Percentiles rank a stretch among this genome's conserved stretches.
These are phyloP conservation scores for Aspergillus tubingensis DNA, from an alignment of 2,329 filamentous ascomycete species.

Conservation along the genomic window DNA sequence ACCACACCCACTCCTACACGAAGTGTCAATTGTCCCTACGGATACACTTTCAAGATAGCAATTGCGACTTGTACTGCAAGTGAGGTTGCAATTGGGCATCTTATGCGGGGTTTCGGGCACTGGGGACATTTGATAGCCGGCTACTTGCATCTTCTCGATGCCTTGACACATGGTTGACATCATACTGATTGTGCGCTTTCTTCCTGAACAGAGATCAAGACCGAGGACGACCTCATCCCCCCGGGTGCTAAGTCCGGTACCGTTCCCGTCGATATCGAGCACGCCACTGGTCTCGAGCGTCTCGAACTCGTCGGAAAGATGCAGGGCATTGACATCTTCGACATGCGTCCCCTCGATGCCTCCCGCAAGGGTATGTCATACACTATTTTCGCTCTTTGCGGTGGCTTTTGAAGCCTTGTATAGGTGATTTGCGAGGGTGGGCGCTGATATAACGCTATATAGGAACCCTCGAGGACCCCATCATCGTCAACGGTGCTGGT, in stretches of 20 bases:
- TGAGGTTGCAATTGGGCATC: slow-evolving; percentile 11
- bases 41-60: neutral
- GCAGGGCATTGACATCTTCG: slow-evolving; percentile 96
- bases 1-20: slow-evolving; percentile 6
- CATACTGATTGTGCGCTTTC: slow-evolving; percentile 13
- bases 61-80: neutral
- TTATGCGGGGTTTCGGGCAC: neutral
- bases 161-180: slow-evolving; percentile 15
- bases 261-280: slow-evolving; percentile 91
- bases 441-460: slow-evolving; percentile 10
- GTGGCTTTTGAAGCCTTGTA: neutral
- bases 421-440: neutral
- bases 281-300: slow-evolving; percentile 96
- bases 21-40: slow-evolving; percentile 17
- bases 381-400: neutral
- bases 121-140: neutral
- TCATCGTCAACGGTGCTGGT: slow-evolving; percentile 85
- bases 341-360: slow-evolving; percentile 94
- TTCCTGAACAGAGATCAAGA: slow-evolving; percentile 70
- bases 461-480: slow-evolving; percentile 89
- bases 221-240: slow-evolving; percentile 76
- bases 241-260: slow-evolving; percentile 80
- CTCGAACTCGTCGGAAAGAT: slow-evolving; percentile 99
- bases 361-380: slow-evolving; percentile 72
- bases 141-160: neutral